These are phyloP conservation scores for Podila horticola DNA, from an alignment of 192 early-diverging fungal species.

Conservation along the genomic window DNA sequence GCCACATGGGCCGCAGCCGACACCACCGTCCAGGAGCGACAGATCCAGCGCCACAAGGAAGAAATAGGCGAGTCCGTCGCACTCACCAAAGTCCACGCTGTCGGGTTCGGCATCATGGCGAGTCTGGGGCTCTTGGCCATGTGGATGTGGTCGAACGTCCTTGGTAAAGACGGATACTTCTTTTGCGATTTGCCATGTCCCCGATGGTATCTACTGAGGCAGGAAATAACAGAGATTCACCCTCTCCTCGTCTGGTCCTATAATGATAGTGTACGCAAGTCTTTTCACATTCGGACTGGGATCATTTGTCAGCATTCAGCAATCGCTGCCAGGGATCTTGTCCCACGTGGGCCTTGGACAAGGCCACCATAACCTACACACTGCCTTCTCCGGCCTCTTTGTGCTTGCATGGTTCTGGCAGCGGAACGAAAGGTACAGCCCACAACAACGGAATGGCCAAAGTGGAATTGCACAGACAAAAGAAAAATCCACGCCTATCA, in stretches of 20 bases:
- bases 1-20: constrained; percentile 43
- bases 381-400: constrained; percentile 15
- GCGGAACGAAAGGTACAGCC: constrained; percentile 43
- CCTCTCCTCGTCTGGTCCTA: not conserved
- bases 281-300: constrained; percentile 48
- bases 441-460: not conserved
- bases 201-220: not conserved
- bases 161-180: constrained; percentile 17
- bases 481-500: not conserved
- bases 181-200: not conserved
- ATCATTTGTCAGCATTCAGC: constrained; percentile 53
- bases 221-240: not conserved
- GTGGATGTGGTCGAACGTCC: constrained; percentile 51
- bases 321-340: constrained; percentile 32
- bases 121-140: constrained; percentile 52
- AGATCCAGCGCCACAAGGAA: constrained; percentile 36
- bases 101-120: constrained; percentile 47
- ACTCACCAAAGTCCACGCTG: constrained; percentile 42
- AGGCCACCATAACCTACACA: constrained; percentile 20
- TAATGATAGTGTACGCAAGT: constrained; percentile 35
- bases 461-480: not conserved
- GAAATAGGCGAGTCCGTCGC: constrained; percentile 38
- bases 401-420: constrained; percentile 46
- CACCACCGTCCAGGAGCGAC: constrained; percentile 41
- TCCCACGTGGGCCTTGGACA: constrained; percentile 16